Base-by-base conservation (phyloP, 108 stramenopile species). In the Nannochloropsis oceanica region DNA sequence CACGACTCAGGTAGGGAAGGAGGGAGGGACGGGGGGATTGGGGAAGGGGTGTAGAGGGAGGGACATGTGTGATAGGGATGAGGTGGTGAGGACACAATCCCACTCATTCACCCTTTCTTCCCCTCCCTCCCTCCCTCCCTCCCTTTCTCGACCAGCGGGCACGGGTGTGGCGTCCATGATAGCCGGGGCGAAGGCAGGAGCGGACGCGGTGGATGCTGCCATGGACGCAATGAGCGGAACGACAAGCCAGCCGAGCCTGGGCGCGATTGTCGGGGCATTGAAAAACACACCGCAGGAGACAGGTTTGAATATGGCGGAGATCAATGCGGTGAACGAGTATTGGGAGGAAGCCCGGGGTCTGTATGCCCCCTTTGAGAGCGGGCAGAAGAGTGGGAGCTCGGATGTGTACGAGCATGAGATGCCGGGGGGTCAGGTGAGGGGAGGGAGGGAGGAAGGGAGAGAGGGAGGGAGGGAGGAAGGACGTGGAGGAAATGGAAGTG, bases 331-430 rank as follows among this genome's bases (percentile, higher is more conserved):
- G 34, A 95, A 97, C 86, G 93, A 94, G 84, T 97, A 98, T 91
- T 98, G 97, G 97, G 96, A 96, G 88, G 93, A 94, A 85, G 89
- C 91, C 80, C 93, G 98, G 34, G 94, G 94, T 13, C 85, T 96
- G 18, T 99, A 99, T 84, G 95, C 95, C 14, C 97, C 97, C 0
- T 99, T 99, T 82, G 97, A 99, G 88, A 92, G 91, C 79, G 98
- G 98, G 20, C 97, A 98, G 93, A 95, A 95, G 90, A 92, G 92
- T 44, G 98, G 98, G 20, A 92, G 91, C 27, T 90, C 95, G 26
- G 95, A 96, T 88, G 98, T 99, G 8, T 97, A 96, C 92, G 89
- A 91, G 50, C 95, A 98, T 89, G 96, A 99, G 91, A 99, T 99
- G 93, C 98, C 96, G 10, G 96, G 95, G 88, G 92, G 91, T 12